Evolutionary conservation across 1,284 basidiomycete species (phyloP).

Genomic region (Trametes versicolor): DNA sequence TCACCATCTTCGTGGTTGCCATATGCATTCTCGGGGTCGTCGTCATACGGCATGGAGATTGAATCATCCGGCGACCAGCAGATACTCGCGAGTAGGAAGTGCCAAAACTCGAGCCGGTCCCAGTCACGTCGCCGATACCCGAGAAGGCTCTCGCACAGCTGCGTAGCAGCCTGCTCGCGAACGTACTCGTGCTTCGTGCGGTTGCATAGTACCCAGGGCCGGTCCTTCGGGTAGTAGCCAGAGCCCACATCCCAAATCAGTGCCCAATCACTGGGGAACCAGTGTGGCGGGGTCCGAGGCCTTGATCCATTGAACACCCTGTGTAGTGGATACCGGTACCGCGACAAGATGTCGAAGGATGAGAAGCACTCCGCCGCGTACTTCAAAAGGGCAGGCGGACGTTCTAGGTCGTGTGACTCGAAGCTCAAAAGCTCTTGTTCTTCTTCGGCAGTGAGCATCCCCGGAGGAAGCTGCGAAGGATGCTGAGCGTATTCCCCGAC

Average conservation of each 20-base stretch:
- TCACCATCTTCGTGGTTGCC: too few relatives aligned
- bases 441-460: not conserved
- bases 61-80: not conserved
- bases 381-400: not conserved
- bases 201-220: not conserved
- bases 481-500: not conserved
- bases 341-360: not conserved
- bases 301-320: not conserved
- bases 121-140: not conserved
- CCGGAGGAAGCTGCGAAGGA: not conserved
- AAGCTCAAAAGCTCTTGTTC: not conserved
- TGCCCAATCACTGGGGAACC: not conserved
- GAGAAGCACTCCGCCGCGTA: not conserved
- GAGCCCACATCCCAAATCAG: not conserved
- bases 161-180: not conserved
- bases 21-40: not conserved
- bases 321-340: too few relatives aligned
- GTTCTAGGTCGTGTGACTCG: not conserved
- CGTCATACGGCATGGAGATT: not conserved
- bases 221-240: not conserved
- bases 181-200: constrained; percentile 6
- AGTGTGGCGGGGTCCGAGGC: not conserved
- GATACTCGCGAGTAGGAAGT: constrained; percentile 3
- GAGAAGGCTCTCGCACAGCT: not conserved
- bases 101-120: not conserved